Evolutionary conservation across 768 basidiomycete genomes (phyloP).

Genomic region (Lentinula edodes): DNA sequence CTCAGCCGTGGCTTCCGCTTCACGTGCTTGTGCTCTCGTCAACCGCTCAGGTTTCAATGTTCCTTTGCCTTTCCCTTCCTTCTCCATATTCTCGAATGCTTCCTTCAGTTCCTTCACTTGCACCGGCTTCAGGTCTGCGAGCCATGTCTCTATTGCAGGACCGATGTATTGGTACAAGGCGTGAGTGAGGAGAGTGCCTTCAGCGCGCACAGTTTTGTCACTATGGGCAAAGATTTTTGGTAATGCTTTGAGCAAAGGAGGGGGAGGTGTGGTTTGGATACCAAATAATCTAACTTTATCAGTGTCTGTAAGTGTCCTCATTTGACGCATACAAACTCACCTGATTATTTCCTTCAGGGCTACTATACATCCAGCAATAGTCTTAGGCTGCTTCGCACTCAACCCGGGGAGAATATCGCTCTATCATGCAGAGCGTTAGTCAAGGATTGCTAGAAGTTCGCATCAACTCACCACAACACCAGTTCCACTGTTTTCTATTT

Average conservation of each 20-base stretch:
- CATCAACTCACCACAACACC: constrained; percentile 75
- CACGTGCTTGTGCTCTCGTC: constrained; percentile 73
- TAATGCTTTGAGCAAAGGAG: constrained; percentile 78
- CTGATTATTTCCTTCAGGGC: constrained; percentile 81
- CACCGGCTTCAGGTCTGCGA: constrained; percentile 91
- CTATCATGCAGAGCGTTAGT: constrained; percentile 30
- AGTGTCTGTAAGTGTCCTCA: background rate
- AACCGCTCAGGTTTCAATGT: constrained; percentile 70
- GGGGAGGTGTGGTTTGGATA: constrained; percentile 61
- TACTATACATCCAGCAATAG: constrained; percentile 73
- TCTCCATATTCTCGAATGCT: constrained; percentile 78
- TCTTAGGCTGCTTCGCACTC: constrained; percentile 90
- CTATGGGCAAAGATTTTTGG: constrained; percentile 94
- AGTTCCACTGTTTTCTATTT: constrained; percentile 85
- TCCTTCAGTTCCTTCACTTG: constrained; percentile 96
- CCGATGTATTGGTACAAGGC: constrained; percentile 85
- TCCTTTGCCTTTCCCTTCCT: constrained; percentile 82
- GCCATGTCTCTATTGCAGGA: constrained; percentile 72
- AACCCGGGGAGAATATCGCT: constrained; percentile 80
- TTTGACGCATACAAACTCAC: constrained; percentile 36
- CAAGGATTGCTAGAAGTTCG: constrained; percentile 15
- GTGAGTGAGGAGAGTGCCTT: constrained; percentile 75
- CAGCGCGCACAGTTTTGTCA: constrained; percentile 93
- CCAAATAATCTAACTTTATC: constrained; percentile 64
- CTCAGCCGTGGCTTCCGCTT: constrained; percentile 45